A percentile compares a stretch with the other conserved stretches of the same genome.
Conservation (phyloP, 768 basidiomycete genomes). For the Botryobasidium botryosum region DNA sequence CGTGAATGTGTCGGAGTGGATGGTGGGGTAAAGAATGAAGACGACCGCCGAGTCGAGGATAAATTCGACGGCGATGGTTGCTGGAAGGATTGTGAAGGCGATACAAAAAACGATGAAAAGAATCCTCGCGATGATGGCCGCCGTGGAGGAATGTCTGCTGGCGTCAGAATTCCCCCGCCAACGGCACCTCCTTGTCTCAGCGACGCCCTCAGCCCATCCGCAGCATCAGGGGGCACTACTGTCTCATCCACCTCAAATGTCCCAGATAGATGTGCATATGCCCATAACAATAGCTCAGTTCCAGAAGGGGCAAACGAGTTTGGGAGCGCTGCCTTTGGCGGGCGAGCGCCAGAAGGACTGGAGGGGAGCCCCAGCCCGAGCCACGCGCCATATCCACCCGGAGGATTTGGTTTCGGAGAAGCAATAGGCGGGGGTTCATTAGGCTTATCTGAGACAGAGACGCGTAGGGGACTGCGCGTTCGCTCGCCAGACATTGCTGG, state of each 20-base stretch:
- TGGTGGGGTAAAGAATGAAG: background rate
- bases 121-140: conserved; percentile 15
- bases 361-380: background rate
- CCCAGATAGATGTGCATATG: conserved; percentile 20
- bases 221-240: conserved; percentile 12
- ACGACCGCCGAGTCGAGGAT: background rate
- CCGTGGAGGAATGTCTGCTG: conserved; percentile 25
- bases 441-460: background rate
- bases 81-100: no score
- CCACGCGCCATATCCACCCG: background rate
- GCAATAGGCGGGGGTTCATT: background rate
- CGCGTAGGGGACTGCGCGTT: background rate
- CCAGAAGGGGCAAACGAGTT: conserved; percentile 12
- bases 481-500: background rate
- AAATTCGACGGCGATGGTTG: no score
- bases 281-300: conserved; percentile 18
- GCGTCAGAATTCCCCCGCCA: conserved; percentile 71
- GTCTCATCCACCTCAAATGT: conserved; percentile 19
- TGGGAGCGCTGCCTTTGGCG: conserved; percentile 8
- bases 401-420: background rate
- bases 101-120: conserved; percentile 14
- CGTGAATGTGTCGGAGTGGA: background rate
- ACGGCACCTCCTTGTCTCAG: conserved; percentile 21
- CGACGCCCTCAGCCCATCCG: background rate
- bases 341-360: background rate